These are phyloP conservation scores for Speleostelium caveatum DNA, from an alignment of 78 protist species.

Conservation along the genomic window DNA sequence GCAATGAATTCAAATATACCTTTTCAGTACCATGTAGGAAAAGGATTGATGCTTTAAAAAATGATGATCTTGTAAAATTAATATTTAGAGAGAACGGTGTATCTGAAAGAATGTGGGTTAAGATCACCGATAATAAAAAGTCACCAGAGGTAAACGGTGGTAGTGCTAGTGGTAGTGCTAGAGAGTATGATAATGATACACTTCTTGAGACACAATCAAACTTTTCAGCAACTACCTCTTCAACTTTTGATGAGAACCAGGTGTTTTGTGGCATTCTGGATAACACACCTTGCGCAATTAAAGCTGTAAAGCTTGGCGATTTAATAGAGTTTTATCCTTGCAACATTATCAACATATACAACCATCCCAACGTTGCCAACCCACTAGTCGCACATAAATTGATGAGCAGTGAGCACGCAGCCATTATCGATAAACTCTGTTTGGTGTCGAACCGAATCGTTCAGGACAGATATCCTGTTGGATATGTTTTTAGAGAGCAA, in stretches of 20 bases:
- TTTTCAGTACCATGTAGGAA: slow-evolving; percentile 25
- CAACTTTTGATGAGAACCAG: background rate
- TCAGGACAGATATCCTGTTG: slow-evolving; percentile 1
- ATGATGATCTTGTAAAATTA: slow-evolving; percentile 54
- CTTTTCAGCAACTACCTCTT: background rate
- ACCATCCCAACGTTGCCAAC: slow-evolving; percentile 2
- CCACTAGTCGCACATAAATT: background rate
- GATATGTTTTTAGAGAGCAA: slow-evolving; percentile 40
- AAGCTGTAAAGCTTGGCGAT: slow-evolving; percentile 10
- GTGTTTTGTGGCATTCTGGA: slow-evolving; percentile 8
- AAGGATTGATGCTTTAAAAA: slow-evolving; percentile 7
- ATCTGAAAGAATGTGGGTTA: slow-evolving; percentile 47
- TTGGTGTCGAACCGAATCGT: slow-evolving; percentile 9
- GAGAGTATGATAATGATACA: background rate
- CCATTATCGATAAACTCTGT: slow-evolving; percentile 29
- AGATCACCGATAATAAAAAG: background rate
- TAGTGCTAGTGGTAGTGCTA: background rate
- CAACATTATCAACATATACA: background rate
- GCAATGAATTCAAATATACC: slow-evolving; percentile 28
- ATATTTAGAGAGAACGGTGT: slow-evolving; percentile 20
- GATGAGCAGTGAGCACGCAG: no score
- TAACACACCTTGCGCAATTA: slow-evolving; percentile 23
- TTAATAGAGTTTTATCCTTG: background rate
- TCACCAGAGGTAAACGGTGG: background rate
- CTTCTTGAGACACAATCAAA: background rate